Conservation (phyloP, 2,329 filamentous ascomycete genomes). For the Ciborinia camelliae region DNA sequence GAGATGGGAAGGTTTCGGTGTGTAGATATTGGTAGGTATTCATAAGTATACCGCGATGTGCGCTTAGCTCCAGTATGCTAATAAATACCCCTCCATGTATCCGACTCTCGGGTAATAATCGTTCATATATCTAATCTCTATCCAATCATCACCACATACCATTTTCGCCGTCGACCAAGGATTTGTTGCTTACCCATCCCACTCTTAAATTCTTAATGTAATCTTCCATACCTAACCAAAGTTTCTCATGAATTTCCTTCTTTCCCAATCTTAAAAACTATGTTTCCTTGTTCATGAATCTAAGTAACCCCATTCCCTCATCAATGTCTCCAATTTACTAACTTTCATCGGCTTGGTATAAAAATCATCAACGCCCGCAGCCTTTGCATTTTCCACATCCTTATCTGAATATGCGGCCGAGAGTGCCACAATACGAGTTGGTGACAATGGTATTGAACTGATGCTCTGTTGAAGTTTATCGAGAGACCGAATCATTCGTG, state of each 20-base stretch:
- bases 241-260: too few relatives aligned
- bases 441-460: constrained; percentile 25
- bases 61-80: neutral
- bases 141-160: neutral
- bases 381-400: constrained; percentile 48
- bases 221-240: neutral
- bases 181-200: neutral
- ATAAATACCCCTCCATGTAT: neutral
- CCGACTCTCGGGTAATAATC: neutral
- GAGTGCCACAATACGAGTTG: constrained; percentile 45
- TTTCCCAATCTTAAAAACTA: neutral
- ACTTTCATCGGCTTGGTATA: constrained; percentile 48
- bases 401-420: constrained; percentile 50
- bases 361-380: constrained; percentile 52
- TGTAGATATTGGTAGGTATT: neutral
- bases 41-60: too few relatives aligned
- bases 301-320: constrained; percentile 7
- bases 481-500: constrained; percentile 46
- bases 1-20: neutral
- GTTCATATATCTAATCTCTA: neutral
- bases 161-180: neutral
- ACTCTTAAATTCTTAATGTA: neutral
- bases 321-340: constrained; percentile 6
- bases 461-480: constrained; percentile 40
- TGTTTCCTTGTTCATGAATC: neutral